Percentiles rank a stretch among this genome's conserved stretches.
Conservation (phyloP, 768 basidiomycete genomes). For the Pholiota microspora region DNA sequence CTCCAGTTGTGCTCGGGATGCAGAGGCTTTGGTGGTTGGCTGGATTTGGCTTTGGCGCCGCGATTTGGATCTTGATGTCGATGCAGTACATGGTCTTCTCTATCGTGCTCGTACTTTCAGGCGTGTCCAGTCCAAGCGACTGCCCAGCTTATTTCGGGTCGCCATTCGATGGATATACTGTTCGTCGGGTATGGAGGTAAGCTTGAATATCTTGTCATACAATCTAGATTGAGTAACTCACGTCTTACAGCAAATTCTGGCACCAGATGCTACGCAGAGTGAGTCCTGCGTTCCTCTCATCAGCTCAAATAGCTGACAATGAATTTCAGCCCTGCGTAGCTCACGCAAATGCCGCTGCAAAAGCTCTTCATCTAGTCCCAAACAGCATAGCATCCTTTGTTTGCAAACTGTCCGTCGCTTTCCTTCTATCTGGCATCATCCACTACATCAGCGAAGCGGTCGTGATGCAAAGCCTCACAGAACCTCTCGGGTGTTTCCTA, state of each 20-base stretch:
- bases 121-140: not conserved
- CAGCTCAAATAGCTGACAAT: not conserved
- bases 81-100: not conserved
- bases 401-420: constrained; percentile 32
- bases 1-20: constrained; percentile 6
- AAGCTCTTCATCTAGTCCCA: constrained; percentile 20
- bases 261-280: constrained; percentile 35
- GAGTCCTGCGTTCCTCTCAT: constrained; percentile 15
- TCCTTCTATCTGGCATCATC: constrained; percentile 34
- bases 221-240: not conserved
- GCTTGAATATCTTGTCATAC: too few relatives aligned
- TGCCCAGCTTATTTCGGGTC: not conserved
- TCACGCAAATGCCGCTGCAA: constrained; percentile 26
- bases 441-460: constrained; percentile 21
- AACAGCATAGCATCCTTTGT: constrained; percentile 24
- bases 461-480: not conserved
- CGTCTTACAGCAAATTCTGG: constrained; percentile 22
- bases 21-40: not conserved
- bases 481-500: not conserved
- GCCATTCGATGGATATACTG: constrained; percentile 22
- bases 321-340: constrained; percentile 22
- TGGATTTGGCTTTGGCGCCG: not conserved
- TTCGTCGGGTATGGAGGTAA: constrained; percentile 41
- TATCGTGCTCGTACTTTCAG: not conserved
- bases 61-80: not conserved